Base-by-base conservation (phyloP, 2,329 filamentous ascomycete genomes). In the Cryphonectria naterciae region DNA sequence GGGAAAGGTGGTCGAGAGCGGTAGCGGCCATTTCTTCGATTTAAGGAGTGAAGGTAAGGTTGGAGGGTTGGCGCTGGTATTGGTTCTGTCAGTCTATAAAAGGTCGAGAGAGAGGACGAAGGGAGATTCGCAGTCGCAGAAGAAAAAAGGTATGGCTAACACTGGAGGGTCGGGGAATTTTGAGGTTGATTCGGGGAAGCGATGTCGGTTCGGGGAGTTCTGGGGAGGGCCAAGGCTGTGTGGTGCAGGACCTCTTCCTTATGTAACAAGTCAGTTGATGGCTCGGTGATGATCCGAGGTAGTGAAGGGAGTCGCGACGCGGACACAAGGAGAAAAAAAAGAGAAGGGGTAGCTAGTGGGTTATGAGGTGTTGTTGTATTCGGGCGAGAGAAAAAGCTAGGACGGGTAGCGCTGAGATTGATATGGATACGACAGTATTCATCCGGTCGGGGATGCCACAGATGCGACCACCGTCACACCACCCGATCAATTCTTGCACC, bases 1-100 rank as follows among this genome's bases (percentile, higher is more conserved):
- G 90, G 80, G 89, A 89, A 81, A 97, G 90, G 84, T 97, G 94
- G 82, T 97, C 93, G 81, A 96, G 88, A 81, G 94, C 92, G 80
- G 91, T 92, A 70, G 85, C 83, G 77, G 85, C 83, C 84, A 88
- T 87, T 79, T 79, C 81, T 80, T 80, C 43, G 54, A n/a, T 46
- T 37, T 52, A 62, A 61, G 61, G 35, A 28, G 60, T 58, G 17
- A 11, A 32, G 52, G 35, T 58, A 67, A 67, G 65, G 41, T 28
- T 22, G 64, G 35, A 46, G 13, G 17, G 62, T 65, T 65, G 63
- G 35, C 8, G 10, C 17, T 64, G 39, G 35, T 25, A 13, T 58
- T 28, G 37, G 66, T 39, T 46, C 46, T 35, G 61, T 35, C 28
- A 60, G 32, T 65, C 13, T 65, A 7, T 46, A 56, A 56, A 25